phyloP scores from a whole-genome alignment of 2,329 filamentous ascomycete genomes.

The Cadophora gregata region DNA sequence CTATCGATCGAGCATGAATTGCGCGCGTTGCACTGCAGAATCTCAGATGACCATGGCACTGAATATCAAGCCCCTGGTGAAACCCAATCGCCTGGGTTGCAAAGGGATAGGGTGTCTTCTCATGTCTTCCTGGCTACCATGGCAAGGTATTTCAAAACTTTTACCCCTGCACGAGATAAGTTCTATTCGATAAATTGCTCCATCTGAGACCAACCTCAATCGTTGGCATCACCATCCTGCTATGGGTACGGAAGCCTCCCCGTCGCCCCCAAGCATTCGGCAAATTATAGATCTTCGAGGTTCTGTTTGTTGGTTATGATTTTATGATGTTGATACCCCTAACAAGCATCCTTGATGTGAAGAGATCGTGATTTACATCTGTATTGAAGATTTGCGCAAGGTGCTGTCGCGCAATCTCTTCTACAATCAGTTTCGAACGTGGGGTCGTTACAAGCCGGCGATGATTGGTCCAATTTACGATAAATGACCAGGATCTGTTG shows the following conservation, averaged over 20 bases:
- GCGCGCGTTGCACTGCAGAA: constrained; percentile 16
- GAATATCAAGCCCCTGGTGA: not conserved
- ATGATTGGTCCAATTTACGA: constrained; percentile 15
- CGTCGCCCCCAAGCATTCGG: constrained; percentile 5
- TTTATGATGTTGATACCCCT: not conserved
- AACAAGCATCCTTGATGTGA: constrained; percentile 1
- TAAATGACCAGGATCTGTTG: not conserved
- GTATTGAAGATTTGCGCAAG: constrained; percentile 13
- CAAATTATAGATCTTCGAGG: not conserved
- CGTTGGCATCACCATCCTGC: not conserved
- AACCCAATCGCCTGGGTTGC: not conserved
- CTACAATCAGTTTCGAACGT: not conserved
- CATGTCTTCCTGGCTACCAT: not conserved
- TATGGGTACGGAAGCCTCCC: not conserved
- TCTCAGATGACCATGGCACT: constrained; percentile 8
- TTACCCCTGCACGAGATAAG: not conserved
- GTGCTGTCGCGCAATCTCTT: constrained; percentile 16
- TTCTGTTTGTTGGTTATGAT: not conserved
- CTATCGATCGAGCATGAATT: constrained; percentile 11
- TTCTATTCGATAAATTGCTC: not conserved
- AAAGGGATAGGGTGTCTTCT: too few species aligned
- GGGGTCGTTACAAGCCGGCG: not conserved
- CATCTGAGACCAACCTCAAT: too few species aligned
- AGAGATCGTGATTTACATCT: not conserved
- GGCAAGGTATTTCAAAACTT: not conserved